Conservation (phyloP, 257 asterid genomes). For the Capsicum pubescens region DNA sequence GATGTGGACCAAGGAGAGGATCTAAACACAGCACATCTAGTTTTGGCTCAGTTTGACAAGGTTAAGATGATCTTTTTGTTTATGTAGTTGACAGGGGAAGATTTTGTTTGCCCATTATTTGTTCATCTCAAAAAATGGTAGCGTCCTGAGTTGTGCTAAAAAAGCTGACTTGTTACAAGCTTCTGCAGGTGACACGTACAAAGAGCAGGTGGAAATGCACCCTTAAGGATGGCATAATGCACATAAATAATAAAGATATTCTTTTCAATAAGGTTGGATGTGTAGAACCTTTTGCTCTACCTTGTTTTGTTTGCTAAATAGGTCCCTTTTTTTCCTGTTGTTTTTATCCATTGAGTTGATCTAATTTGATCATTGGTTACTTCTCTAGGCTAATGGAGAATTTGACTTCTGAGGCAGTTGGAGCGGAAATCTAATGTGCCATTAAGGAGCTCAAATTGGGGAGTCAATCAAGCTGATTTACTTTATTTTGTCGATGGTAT, state of each 20-base stretch:
- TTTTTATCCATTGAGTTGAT: not conserved
- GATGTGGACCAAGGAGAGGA: slow-evolving; percentile 91
- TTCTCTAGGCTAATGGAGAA: slow-evolving; percentile 80
- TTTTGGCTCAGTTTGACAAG: slow-evolving; percentile 96
- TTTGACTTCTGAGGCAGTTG: slow-evolving; percentile 71
- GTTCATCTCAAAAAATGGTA: not conserved
- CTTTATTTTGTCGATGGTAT: not conserved
- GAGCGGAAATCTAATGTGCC: slow-evolving; percentile 24
- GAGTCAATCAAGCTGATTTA: slow-evolving; percentile 25
- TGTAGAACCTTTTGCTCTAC: not conserved
- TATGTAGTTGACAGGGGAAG: not conserved
- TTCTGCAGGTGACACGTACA: slow-evolving; percentile 81
- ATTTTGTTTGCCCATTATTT: not conserved
- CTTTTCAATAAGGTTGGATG: slow-evolving; percentile 64
- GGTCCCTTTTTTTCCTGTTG: not conserved
- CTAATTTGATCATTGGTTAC: not conserved
- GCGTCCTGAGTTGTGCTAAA: not conserved
- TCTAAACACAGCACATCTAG: slow-evolving; percentile 77
- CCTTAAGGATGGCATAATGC: slow-evolving; percentile 95
- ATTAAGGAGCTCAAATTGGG: slow-evolving; percentile 8
- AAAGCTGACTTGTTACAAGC: slow-evolving; percentile 26
- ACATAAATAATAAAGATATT: slow-evolving; percentile 86
- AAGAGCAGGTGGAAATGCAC: slow-evolving; percentile 99
- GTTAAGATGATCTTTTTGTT: slow-evolving; percentile 35
- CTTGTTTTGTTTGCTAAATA: not conserved